These are phyloP conservation scores for Claviceps arundinis DNA, from an alignment of 2,329 filamentous ascomycete species.

Conservation along the genomic window DNA sequence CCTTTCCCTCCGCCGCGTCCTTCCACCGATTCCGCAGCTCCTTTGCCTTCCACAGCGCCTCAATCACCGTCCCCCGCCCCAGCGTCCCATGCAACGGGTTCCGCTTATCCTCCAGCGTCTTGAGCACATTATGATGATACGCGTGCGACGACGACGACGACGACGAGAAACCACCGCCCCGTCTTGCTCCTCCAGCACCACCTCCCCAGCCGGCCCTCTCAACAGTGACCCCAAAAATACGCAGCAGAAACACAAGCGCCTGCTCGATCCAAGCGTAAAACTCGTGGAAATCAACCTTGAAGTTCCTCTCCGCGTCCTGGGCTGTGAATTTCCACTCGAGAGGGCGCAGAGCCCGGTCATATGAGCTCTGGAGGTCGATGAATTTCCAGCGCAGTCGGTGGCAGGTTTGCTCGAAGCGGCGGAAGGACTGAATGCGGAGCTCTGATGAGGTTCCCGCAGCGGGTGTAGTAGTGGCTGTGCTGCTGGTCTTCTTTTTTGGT, in stretches of 20 bases:
- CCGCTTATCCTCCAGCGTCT: conserved; percentile 40
- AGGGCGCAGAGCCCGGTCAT: conserved; percentile 34
- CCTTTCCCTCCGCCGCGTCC: conserved; percentile 39
- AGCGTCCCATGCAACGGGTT: conserved; percentile 45
- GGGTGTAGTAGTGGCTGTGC: background rate
- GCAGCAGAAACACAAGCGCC: conserved; percentile 53
- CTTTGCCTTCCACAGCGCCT: conserved; percentile 52
- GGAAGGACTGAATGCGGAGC: conserved; percentile 28
- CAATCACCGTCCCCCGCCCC: conserved; percentile 39
- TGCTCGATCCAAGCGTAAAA: conserved; percentile 63
- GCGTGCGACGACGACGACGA: conserved; percentile 28
- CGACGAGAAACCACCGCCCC: background rate
- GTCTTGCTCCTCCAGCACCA: background rate
- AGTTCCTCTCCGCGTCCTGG: conserved; percentile 49
- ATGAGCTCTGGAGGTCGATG: conserved; percentile 43
- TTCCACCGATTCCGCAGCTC: conserved; percentile 63
- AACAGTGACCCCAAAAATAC: conserved; percentile 46
- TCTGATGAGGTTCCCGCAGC: background rate
- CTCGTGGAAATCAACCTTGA: conserved; percentile 68
- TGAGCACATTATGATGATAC: conserved; percentile 59
- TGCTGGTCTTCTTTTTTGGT: background rate
- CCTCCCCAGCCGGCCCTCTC: conserved; percentile 11
- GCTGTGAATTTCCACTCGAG: conserved; percentile 20
- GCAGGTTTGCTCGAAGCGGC: conserved; percentile 46
- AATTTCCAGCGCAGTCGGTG: conserved; percentile 51